Conservation (phyloP, 2,329 filamentous ascomycete species). For the Neodidymelliopsis sp. region DNA sequence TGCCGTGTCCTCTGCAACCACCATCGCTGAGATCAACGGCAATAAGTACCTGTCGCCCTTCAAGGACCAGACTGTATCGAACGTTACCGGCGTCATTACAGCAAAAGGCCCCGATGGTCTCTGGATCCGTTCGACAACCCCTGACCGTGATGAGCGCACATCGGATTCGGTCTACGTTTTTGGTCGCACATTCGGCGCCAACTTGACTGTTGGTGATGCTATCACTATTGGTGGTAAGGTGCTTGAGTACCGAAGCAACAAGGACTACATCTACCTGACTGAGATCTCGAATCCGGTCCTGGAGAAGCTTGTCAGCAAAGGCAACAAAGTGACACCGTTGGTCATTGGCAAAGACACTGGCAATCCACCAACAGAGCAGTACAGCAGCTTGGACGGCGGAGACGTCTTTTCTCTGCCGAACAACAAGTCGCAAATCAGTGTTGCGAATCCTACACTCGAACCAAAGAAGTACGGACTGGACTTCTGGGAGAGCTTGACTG, state of each 20-base stretch:
- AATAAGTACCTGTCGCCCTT: slow-evolving; percentile 69
- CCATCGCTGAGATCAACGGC: slow-evolving; percentile 71
- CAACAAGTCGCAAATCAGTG: slow-evolving; percentile 64
- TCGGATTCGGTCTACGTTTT: slow-evolving; percentile 74
- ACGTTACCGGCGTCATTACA: slow-evolving; percentile 69
- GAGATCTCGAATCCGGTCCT: slow-evolving; percentile 66
- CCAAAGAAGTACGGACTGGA: slow-evolving; percentile 71
- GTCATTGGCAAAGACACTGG: slow-evolving; percentile 66
- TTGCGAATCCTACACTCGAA: slow-evolving; percentile 66
- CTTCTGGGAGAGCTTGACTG: slow-evolving; percentile 75
- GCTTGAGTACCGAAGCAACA: slow-evolving; percentile 64
- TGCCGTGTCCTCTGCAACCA: slow-evolving; percentile 28
- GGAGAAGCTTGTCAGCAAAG: slow-evolving; percentile 61
- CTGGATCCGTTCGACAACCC: slow-evolving; percentile 67
- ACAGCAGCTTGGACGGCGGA: slow-evolving; percentile 68
- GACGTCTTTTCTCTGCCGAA: slow-evolving; percentile 72
- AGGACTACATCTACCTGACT: slow-evolving; percentile 68
- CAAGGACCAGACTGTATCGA: slow-evolving; percentile 62
- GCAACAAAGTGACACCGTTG: slow-evolving; percentile 63
- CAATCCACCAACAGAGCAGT: slow-evolving; percentile 67
- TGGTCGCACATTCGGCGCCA: slow-evolving; percentile 58
- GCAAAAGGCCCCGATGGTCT: slow-evolving; percentile 69
- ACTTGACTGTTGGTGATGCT: slow-evolving; percentile 68
- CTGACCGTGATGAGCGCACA: slow-evolving; percentile 63
- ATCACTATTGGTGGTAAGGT: slow-evolving; percentile 68